A percentile compares a stretch with the other conserved stretches of the same genome.
Conservation (phyloP, 2,329 filamentous ascomycete genomes). For the Pseudovirgaria hyperparasitica region DNA sequence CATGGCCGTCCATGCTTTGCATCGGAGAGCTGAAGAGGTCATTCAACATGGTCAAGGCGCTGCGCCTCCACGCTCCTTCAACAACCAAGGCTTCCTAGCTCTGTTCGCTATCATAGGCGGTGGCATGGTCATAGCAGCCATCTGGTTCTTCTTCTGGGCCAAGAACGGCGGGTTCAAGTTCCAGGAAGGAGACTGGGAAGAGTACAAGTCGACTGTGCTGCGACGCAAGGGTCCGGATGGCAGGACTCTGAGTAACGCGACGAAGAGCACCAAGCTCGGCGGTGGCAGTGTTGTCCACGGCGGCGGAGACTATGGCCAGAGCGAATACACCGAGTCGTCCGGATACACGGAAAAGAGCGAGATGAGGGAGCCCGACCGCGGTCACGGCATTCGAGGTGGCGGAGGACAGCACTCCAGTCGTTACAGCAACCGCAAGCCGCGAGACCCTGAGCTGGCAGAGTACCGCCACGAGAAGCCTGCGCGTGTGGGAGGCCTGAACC, state of each 20-base stretch:
- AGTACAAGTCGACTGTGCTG: slow-evolving; percentile 92
- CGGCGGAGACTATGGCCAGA: slow-evolving; percentile 32
- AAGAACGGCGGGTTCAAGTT: slow-evolving; percentile 92
- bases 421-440: slow-evolving; percentile 40
- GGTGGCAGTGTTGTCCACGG: slow-evolving; percentile 70
- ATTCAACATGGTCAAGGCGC: slow-evolving; percentile 21
- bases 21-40: slow-evolving; percentile 11
- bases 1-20: slow-evolving; percentile 16
- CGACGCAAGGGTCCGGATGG: slow-evolving; percentile 83
- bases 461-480: slow-evolving; percentile 83
- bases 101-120: slow-evolving; percentile 77
- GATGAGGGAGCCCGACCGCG: slow-evolving; percentile 27
- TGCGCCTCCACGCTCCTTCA: slow-evolving; percentile 24
- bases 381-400: slow-evolving; percentile 27
- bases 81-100: slow-evolving; percentile 56
- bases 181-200: slow-evolving; percentile 81
- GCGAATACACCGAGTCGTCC: slow-evolving; percentile 17
- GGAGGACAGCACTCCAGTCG: slow-evolving; percentile 43
- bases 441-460: slow-evolving; percentile 53
- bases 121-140: slow-evolving; percentile 57
- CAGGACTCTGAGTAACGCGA: slow-evolving; percentile 70
- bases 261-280: slow-evolving; percentile 70
- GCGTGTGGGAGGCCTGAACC: slow-evolving; percentile 80
- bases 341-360: slow-evolving; percentile 34
- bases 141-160: slow-evolving; percentile 98